Base-by-base conservation (phyloP, 768 basidiomycete species). In the Fomitopsis serialis region DNA sequence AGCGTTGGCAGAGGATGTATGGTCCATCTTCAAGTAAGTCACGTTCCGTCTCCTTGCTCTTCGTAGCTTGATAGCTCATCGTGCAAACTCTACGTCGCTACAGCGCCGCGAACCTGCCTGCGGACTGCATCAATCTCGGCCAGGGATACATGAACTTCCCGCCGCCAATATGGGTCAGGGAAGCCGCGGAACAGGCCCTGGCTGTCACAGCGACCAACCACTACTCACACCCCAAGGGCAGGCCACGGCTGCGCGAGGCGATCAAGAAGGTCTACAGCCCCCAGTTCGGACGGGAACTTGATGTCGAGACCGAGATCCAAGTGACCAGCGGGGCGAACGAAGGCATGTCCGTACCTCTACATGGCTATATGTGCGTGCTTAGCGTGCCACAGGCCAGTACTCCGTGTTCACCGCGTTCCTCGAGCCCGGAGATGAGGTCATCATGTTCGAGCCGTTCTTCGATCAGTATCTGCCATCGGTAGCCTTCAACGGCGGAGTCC, bases 371-470 rank as follows among this genome's bases (percentile, higher is more conserved):
- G 22, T 22, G 11, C 24, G 29, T 36, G 15, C 13, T 17, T 40
- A 40, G 13, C 6, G 37, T 6, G 45, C 9, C 6, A 23, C 67
- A 93, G 95, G 96, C 23, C 89, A 93, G 77, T 98, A 96, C 68
- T 83, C 95, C 48, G 90, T 94, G 48, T 90, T 96, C 61, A 81
- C 85, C 11, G 97, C 97, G 0, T 98, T 96, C 73, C 70, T 97
- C 36, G 87, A 98, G 56, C 78, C 81, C 35, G 96, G 89, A 3
- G 97, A 98, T 63, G 97, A 99, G 69, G 96, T 98, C 58, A 96
- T 99, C 70, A 86, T 98, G 81, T 95, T 98, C 64, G 97, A 98
- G 70, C 96, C 95, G 1, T 97, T 92, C 77, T 98, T 97, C 65
- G 95, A 98, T 65, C 95, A 98, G 68, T 96, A 94, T 68, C 78